phyloP scores from a whole-genome alignment of 192 early-diverging fungal genomes.

The Pilobolus umbonatus region DNA sequence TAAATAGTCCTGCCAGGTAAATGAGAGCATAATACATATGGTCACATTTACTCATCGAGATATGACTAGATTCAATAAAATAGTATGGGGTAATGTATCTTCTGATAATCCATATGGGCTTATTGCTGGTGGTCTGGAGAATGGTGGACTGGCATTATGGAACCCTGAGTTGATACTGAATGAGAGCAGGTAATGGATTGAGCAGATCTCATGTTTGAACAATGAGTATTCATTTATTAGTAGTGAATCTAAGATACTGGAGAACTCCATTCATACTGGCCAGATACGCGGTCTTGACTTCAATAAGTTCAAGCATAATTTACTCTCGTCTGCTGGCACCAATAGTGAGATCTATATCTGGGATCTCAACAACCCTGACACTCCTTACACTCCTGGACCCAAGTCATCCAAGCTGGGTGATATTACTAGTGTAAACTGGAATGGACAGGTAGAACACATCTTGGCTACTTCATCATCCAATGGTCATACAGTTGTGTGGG shows the following conservation, averaged over 20 bases:
- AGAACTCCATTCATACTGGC: slow-evolving; percentile 75
- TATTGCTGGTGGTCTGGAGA: slow-evolving; percentile 92
- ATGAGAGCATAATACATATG: neutral
- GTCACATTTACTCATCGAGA: neutral
- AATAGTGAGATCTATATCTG: slow-evolving; percentile 95
- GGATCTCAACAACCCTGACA: slow-evolving; percentile 86
- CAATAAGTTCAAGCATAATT: slow-evolving; percentile 78
- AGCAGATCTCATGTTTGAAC: neutral
- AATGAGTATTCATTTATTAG: slow-evolving; percentile 6
- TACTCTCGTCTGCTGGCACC: slow-evolving; percentile 83
- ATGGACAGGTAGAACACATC: slow-evolving; percentile 88
- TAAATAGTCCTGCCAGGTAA: slow-evolving; percentile 61
- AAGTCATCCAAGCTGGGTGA: slow-evolving; percentile 83
- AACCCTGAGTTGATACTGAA: slow-evolving; percentile 70
- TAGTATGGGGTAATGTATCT: slow-evolving; percentile 71
- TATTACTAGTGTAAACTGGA: slow-evolving; percentile 89
- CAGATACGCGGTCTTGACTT: slow-evolving; percentile 91
- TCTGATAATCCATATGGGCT: slow-evolving; percentile 60
- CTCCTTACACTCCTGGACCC: slow-evolving; percentile 83
- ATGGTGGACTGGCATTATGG: slow-evolving; percentile 89
- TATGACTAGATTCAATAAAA: slow-evolving; percentile 75
- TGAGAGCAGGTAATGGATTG: slow-evolving; percentile 41
- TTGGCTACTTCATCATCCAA: slow-evolving; percentile 87
- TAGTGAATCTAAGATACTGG: slow-evolving; percentile 55
- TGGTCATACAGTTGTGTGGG: slow-evolving; percentile 95